Base-by-base conservation (phyloP, 1,284 basidiomycete genomes). In the Vanrija sp. region DNA sequence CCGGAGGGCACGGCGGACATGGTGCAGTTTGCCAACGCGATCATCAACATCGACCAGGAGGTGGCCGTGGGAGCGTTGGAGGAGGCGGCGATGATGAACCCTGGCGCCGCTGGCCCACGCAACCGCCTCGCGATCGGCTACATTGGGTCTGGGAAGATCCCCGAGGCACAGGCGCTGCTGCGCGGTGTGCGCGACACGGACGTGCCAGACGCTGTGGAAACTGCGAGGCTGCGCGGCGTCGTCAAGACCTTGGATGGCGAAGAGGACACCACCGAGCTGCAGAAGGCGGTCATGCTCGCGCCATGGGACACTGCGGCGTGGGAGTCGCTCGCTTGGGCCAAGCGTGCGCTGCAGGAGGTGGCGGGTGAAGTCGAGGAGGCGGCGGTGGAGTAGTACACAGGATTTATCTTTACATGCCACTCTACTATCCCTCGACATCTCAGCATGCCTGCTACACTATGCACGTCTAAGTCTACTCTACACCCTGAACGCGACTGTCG, bases 211-310 rank as follows among this genome's bases (percentile, higher is more conserved):
- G 65, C 72, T 6, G 53, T 50, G 0, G 50, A 52, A 16, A 59
- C 59, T 12, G 54, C 51, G 4, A 58, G 58, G 65, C 47, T 75
- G 63, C 63, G 60, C 26, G 72, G 70, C 19, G 15, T 64, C 5
- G 67, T 65, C 18, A 49, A 51, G 44, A 47, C 68, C 3, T 44
- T 68, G n/a, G 62, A 64, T 26, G 71, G 64, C 57, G 59, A 54
- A 61, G 60, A 51, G 51, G 66, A 67, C 46, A 16, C 52, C 54
- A 63, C 39, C 38, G 76, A 79, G 43, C 83, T 85, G 9, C 86
- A 89, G 72, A 83, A 82, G 64, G 83, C 83, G 3, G 79, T 91
- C 44, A 81, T 85, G 80, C 75, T 89, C 42, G 78, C 81, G 15
- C 89, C 89, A 1, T 86, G 83, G 73, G 80, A 83, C 26, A 49